phyloP scores from a whole-genome alignment of 305 asterid genomes.

The Plantago lanceolata region DNA sequence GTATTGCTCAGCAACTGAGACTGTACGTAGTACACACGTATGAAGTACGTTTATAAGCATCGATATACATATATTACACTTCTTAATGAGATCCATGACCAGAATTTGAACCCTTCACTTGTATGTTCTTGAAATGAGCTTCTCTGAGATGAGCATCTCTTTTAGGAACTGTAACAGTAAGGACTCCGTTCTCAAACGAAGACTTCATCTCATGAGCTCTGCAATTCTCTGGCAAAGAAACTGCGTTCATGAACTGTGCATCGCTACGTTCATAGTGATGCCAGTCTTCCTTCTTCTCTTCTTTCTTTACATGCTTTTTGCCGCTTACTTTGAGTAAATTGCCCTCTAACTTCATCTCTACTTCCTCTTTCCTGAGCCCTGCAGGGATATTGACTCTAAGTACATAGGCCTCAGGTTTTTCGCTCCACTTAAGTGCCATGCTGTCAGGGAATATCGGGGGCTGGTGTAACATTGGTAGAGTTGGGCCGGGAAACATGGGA shows the following conservation, averaged over 20 bases:
- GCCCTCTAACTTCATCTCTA: slow-evolving; percentile 10
- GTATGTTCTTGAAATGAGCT: slow-evolving; percentile 9
- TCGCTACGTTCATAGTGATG: slow-evolving; percentile 11
- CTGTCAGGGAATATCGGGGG: slow-evolving; percentile 1
- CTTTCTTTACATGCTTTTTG: slow-evolving; percentile 8
- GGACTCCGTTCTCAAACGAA: slow-evolving; percentile 1
- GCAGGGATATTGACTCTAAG: slow-evolving; percentile 4
- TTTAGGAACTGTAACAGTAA: slow-evolving; percentile 9
- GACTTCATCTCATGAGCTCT: slow-evolving; percentile 3
- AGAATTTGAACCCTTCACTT: slow-evolving; percentile 8
- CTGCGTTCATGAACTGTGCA: slow-evolving; percentile 9
- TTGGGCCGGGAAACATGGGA: slow-evolving; percentile 3
- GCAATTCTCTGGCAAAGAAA: slow-evolving; percentile 11
- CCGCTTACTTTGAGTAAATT: slow-evolving; percentile 7
- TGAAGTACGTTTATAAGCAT: not conserved
- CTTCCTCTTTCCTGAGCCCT: slow-evolving; percentile 11
- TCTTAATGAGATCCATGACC: not conserved
- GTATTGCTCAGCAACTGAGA: not conserved
- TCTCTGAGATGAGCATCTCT: slow-evolving; percentile 11
- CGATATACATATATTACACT: not conserved
- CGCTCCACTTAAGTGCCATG: slow-evolving; percentile 11
- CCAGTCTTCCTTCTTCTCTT: slow-evolving; percentile 11
- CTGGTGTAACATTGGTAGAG: slow-evolving; percentile 6
- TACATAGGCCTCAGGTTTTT: slow-evolving; percentile 3
- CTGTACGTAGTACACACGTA: not conserved